Conservation (phyloP, 768 basidiomycete genomes). For the Butyriboletus loyo region DNA sequence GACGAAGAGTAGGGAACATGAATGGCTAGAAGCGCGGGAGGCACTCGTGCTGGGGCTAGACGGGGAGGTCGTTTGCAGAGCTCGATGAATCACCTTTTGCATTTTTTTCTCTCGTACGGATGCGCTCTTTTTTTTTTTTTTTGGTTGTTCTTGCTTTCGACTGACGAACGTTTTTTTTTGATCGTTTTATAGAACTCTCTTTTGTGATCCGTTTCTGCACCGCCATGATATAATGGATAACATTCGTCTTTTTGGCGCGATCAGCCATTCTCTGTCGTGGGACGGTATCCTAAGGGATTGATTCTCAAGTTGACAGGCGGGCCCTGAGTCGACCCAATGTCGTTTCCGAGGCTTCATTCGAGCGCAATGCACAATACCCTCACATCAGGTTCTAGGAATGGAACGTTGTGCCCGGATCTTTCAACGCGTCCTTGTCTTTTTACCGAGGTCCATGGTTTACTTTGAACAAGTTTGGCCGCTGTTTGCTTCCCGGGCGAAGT, state of each 20-base stretch:
- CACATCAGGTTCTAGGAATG: neutral
- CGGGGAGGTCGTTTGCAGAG: slow-evolving; percentile 89
- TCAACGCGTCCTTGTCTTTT: neutral
- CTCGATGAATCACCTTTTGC: slow-evolving; percentile 38
- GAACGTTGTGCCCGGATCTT: too few species aligned
- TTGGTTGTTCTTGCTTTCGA: neutral
- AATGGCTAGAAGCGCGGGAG: slow-evolving; percentile 93
- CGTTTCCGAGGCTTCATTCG: too few species aligned
- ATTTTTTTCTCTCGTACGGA: neutral
- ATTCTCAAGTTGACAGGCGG: neutral
- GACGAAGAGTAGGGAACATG: slow-evolving; percentile 66
- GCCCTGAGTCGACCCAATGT: too few species aligned
- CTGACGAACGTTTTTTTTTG: slow-evolving; percentile 3
- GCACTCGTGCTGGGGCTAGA: slow-evolving; percentile 72
- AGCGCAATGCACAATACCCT: too few species aligned
- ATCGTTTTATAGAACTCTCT: neutral
- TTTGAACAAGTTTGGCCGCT: neutral
- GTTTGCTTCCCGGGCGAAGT: neutral
- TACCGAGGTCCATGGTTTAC: neutral
- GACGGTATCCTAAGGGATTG: neutral
- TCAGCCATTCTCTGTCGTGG: neutral
- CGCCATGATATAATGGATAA: neutral
- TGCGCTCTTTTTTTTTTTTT: neutral
- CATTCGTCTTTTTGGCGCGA: neutral
- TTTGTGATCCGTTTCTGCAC: neutral